phyloP scores from a whole-genome alignment of 2,329 filamentous ascomycete genomes.

The Sphaerulina musiva region DNA sequence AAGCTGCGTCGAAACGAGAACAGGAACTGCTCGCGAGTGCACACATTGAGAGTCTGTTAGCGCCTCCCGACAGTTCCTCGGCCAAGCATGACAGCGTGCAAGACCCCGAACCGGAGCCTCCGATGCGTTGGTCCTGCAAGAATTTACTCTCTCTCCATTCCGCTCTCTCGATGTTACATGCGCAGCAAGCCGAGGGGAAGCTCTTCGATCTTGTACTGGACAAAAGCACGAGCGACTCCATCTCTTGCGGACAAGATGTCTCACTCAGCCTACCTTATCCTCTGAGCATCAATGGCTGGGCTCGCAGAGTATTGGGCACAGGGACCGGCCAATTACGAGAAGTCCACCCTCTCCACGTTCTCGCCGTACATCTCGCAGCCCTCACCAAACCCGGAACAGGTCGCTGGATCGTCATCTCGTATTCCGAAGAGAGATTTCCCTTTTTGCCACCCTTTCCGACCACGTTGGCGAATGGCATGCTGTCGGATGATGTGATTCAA shows the following conservation, averaged over 20 bases:
- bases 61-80: background rate
- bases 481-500: slow-evolving; percentile 25
- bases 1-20: slow-evolving; percentile 18
- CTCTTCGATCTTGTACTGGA: slow-evolving; percentile 21
- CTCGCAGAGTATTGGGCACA: slow-evolving; percentile 14
- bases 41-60: slow-evolving; percentile 7
- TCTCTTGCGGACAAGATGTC: slow-evolving; percentile 19
- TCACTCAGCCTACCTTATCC: slow-evolving; percentile 19
- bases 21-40: slow-evolving; percentile 15
- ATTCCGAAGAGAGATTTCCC: slow-evolving; percentile 37
- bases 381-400: slow-evolving; percentile 33
- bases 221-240: slow-evolving; percentile 24
- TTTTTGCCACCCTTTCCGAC: slow-evolving; percentile 28
- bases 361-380: slow-evolving; percentile 38
- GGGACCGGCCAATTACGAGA: slow-evolving; percentile 15
- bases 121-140: slow-evolving; percentile 21
- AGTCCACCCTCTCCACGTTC: slow-evolving; percentile 36
- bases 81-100: slow-evolving; percentile 19
- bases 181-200: slow-evolving; percentile 5
- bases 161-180: slow-evolving; percentile 15
- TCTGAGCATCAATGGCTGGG: slow-evolving; percentile 22
- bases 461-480: slow-evolving; percentile 22
- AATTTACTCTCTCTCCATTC: slow-evolving; percentile 19
- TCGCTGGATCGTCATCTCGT: slow-evolving; percentile 38
- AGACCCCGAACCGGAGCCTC: slow-evolving; percentile 4